phyloP scores from a whole-genome alignment of 805 yeast genomes.

The Wickerhamomyces sydowiorum region DNA sequence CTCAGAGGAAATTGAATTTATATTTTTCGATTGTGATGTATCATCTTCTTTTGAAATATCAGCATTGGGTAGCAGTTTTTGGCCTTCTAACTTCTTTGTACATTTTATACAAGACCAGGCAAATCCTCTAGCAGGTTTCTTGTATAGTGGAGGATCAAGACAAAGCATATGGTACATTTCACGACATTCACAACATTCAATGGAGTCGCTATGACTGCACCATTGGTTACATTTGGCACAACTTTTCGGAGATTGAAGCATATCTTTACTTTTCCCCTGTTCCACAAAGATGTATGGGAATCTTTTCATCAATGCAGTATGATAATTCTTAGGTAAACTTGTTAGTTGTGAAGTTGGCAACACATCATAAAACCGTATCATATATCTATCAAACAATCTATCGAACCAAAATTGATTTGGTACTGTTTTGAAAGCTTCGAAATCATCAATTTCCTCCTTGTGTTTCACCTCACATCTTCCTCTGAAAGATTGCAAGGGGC shows the following conservation, averaged over 20 bases:
- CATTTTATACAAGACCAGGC: conserved; percentile 89
- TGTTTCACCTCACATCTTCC: conserved; percentile 73
- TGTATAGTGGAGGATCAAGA: conserved; percentile 74
- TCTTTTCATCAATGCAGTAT: conserved; percentile 57
- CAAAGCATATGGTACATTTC: conserved; percentile 74
- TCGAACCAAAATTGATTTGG: conserved; percentile 83
- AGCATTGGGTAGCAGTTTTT: conserved; percentile 14
- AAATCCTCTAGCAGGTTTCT: conserved; percentile 81
- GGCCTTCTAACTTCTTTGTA: conserved; percentile 36
- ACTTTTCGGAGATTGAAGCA: conserved; percentile 55
- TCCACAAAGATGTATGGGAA: conserved; percentile 76
- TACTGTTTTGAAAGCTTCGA: conserved; percentile 42
- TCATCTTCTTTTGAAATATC: conserved; percentile 5
- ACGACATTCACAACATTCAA: conserved; percentile 75
- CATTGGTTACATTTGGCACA: conserved; percentile 82
- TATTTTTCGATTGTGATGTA: too few species aligned
- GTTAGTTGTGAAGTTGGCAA: conserved; percentile 55
- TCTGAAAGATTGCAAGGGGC: conserved; percentile 70
- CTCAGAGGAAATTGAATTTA: conserved; percentile 1
- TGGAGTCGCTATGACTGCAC: conserved; percentile 70
- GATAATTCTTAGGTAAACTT: conserved; percentile 54
- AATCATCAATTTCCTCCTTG: conserved; percentile 51
- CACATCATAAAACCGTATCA: conserved; percentile 76
- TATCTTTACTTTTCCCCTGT: conserved; percentile 53
- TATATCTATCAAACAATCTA: conserved; percentile 78